A percentile compares a stretch with the other conserved stretches of the same genome.
Conservation (phyloP, 2,329 filamentous ascomycete genomes). For the Cordyceps fumosorosea region DNA sequence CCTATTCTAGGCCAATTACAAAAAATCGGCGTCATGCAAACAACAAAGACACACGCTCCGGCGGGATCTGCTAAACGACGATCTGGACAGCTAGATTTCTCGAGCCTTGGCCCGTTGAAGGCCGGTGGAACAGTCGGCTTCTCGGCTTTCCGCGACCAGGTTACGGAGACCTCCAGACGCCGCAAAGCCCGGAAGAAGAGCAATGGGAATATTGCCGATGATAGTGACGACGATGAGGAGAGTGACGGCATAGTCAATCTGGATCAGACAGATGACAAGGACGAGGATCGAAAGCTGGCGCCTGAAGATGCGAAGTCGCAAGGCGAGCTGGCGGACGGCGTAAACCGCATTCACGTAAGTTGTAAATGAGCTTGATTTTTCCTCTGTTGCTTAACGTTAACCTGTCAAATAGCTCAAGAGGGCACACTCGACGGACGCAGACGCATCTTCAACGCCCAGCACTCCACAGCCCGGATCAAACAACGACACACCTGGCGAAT, state of each 20-base stretch:
- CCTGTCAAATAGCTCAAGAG: slow-evolving; percentile 60
- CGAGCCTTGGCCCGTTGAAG: slow-evolving; percentile 76
- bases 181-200: slow-evolving; percentile 55
- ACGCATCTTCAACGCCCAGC: slow-evolving; percentile 35
- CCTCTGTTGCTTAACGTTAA: slow-evolving; percentile 18
- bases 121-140: slow-evolving; percentile 85
- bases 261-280: slow-evolving; percentile 57
- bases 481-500: slow-evolving; percentile 34
- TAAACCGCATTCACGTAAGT: slow-evolving; percentile 73
- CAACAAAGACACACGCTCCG: slow-evolving; percentile 58
- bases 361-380: neutral
- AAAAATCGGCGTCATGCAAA: slow-evolving; percentile 85
- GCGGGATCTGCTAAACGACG: slow-evolving; percentile 64
- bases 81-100: slow-evolving; percentile 78
- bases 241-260: slow-evolving; percentile 56
- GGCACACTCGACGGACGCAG: slow-evolving; percentile 67
- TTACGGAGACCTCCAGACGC: slow-evolving; percentile 45
- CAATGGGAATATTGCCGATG: slow-evolving; percentile 60
- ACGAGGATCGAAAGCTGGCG: slow-evolving; percentile 51
- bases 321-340: slow-evolving; percentile 71
- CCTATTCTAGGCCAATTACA: slow-evolving; percentile 69
- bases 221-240: slow-evolving; percentile 66
- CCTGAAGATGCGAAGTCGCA: slow-evolving; percentile 67
- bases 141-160: slow-evolving; percentile 73
- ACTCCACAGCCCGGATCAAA: slow-evolving; percentile 28